Conservation (phyloP, 1,284 basidiomycete species). For the Spongiforma sp. region DNA sequence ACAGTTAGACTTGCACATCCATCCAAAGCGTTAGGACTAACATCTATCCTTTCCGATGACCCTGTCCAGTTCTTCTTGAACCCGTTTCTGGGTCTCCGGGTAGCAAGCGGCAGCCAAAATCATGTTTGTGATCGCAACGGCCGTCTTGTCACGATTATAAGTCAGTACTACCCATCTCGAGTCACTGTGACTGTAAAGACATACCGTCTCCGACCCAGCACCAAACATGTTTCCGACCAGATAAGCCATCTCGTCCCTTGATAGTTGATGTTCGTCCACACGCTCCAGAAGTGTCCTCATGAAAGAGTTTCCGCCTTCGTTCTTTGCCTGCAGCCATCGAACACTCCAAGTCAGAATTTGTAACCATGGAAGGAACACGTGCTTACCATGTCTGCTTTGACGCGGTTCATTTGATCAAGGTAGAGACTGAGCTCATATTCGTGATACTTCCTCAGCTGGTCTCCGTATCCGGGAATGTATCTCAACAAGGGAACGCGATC, state of each 20-base stretch:
- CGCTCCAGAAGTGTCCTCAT: conserved; percentile 15
- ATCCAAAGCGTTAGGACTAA: too few species aligned
- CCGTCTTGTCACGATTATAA: conserved; percentile 3
- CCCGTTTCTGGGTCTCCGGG: conserved; percentile 13
- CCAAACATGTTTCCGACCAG: conserved; percentile 17
- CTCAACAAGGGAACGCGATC: conserved; percentile 60
- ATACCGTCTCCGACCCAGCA: conserved; percentile 15
- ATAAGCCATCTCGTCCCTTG: conserved; percentile 20
- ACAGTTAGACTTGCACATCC: not conserved
- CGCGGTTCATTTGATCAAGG: conserved; percentile 13
- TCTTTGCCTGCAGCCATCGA: not conserved
- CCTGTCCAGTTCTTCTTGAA: conserved; percentile 18
- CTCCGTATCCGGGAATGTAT: conserved; percentile 32
- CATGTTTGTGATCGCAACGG: conserved; percentile 8
- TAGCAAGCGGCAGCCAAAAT: conserved; percentile 19
- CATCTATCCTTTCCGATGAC: conserved; percentile 18
- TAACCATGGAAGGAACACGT: not conserved
- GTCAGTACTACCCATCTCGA: not conserved
- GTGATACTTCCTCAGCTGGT: conserved; percentile 42
- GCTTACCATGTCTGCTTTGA: conserved; percentile 12
- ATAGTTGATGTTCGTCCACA: conserved; percentile 9
- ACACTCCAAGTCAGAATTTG: not conserved
- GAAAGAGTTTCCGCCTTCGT: conserved; percentile 8
- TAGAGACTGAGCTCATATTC: conserved; percentile 50
- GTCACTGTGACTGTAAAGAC: not conserved